These are phyloP conservation scores for Scheffersomyces cryptocercus DNA, from an alignment of 1,139 yeast genomes.

Conservation along the genomic window DNA sequence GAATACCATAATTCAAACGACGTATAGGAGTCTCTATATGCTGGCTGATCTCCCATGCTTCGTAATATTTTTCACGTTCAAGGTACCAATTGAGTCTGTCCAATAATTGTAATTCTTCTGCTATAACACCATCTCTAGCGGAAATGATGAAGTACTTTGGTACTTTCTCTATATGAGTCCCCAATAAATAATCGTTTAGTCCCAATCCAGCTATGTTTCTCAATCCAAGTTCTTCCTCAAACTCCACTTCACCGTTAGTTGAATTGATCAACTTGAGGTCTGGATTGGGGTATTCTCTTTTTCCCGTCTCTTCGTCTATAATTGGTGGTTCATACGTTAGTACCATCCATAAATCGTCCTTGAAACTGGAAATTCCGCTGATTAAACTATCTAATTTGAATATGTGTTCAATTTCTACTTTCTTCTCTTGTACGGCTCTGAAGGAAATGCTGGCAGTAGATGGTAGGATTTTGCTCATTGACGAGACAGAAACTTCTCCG, in stretches of 20 bases:
- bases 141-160: constrained; percentile 68
- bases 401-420: constrained; percentile 57
- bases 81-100: constrained; percentile 78
- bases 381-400: constrained; percentile 60
- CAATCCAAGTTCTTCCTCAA: constrained; percentile 79
- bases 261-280: constrained; percentile 72
- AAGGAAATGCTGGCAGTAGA: constrained; percentile 70
- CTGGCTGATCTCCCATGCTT: constrained; percentile 79
- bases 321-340: constrained; percentile 55
- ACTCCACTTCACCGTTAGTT: constrained; percentile 69
- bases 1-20: constrained; percentile 61
- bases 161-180: constrained; percentile 41
- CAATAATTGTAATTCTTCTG: constrained; percentile 62
- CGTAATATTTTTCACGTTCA: constrained; percentile 51
- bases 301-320: constrained; percentile 22
- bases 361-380: constrained; percentile 77
- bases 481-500: constrained; percentile 13
- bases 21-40: constrained; percentile 52
- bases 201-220: constrained; percentile 63
- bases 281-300: constrained; percentile 48
- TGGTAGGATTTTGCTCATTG: constrained; percentile 45
- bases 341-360: constrained; percentile 63
- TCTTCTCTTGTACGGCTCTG: constrained; percentile 47
- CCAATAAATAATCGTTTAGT: constrained; percentile 75
- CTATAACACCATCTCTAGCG: constrained; percentile 80